Evolutionary conservation across 495 filamentous ascomycete species (phyloP).

Genomic region (Lasiosphaeria miniovina): DNA sequence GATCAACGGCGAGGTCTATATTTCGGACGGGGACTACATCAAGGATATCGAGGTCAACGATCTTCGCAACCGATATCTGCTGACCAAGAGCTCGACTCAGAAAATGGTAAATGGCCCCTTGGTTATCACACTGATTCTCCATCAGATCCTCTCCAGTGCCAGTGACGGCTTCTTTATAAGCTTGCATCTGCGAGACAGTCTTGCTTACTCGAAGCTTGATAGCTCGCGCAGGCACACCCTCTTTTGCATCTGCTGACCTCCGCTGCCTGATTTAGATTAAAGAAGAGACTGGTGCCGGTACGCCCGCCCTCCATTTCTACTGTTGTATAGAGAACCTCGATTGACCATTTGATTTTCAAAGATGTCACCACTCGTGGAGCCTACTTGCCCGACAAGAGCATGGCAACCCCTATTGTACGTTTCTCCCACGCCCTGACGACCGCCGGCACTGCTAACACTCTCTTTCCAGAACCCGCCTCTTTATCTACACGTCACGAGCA

Average conservation of each 20-base stretch:
- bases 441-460: neutral
- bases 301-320: slow-evolving; percentile 55
- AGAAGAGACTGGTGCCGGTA: slow-evolving; percentile 99
- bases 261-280: slow-evolving; percentile 96
- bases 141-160: slow-evolving; percentile 49
- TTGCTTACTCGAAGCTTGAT: slow-evolving; percentile 83
- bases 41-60: slow-evolving; percentile 99
- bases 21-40: slow-evolving; percentile 94
- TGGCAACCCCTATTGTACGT: slow-evolving; percentile 83
- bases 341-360: slow-evolving; percentile 62
- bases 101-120: slow-evolving; percentile 93
- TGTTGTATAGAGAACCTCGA: slow-evolving; percentile 52
- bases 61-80: slow-evolving; percentile 90
- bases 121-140: slow-evolving; percentile 73
- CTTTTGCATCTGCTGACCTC: slow-evolving; percentile 98
- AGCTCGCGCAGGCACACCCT: slow-evolving; percentile 68
- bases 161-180: slow-evolving; percentile 29
- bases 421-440: neutral
- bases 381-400: slow-evolving; percentile 95
- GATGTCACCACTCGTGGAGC: slow-evolving; percentile 98
- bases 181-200: slow-evolving; percentile 55
- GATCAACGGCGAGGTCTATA: slow-evolving; percentile 84
- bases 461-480: slow-evolving; percentile 81
- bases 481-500: slow-evolving; percentile 93
- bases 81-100: slow-evolving; percentile 97